These are phyloP conservation scores for Tylopilus rubrobrunneus DNA, from an alignment of 768 basidiomycete genomes.

Conservation along the genomic window DNA sequence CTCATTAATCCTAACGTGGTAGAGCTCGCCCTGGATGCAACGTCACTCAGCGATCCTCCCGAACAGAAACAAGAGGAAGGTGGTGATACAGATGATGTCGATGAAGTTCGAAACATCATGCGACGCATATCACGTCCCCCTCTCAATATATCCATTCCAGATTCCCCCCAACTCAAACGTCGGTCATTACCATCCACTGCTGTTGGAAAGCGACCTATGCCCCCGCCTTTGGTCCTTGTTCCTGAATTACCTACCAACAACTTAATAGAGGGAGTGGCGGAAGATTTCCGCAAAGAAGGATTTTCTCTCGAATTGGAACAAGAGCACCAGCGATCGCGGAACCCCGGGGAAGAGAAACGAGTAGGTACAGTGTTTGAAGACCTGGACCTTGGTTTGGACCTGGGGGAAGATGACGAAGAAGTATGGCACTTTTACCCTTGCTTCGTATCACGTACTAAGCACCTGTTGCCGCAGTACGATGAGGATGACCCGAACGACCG, in stretches of 20 bases:
- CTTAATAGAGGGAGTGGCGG: slow-evolving; percentile 25
- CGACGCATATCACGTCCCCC: slow-evolving; percentile 38
- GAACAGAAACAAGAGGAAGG: slow-evolving; percentile 26
- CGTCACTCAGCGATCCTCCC: slow-evolving; percentile 29
- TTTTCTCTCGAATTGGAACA: slow-evolving; percentile 25
- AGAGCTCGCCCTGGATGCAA: slow-evolving; percentile 49
- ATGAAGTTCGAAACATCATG: slow-evolving; percentile 35
- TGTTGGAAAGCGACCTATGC: slow-evolving; percentile 41
- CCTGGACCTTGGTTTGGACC: slow-evolving; percentile 41
- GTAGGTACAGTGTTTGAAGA: slow-evolving; percentile 45
- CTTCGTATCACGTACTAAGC: slow-evolving; percentile 13
- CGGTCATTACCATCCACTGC: slow-evolving; percentile 35
- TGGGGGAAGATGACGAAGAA: slow-evolving; percentile 41
- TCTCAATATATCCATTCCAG: slow-evolving; percentile 36
- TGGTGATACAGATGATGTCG: slow-evolving; percentile 31
- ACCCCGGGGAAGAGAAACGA: slow-evolving; percentile 41
- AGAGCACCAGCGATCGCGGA: slow-evolving; percentile 30
- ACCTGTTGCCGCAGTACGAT: slow-evolving; percentile 46
- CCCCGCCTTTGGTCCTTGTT: slow-evolving; percentile 55
- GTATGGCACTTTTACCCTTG: slow-evolving; percentile 26
- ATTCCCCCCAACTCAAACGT: slow-evolving; percentile 34
- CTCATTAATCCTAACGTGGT: slow-evolving; percentile 42
- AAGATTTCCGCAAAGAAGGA: slow-evolving; percentile 17
- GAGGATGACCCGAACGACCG: slow-evolving; percentile 70
- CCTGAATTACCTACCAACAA: slow-evolving; percentile 32